Evolutionary conservation across 306 rosid species (phyloP).

Genomic region (Coriaria nepalensis): DNA sequence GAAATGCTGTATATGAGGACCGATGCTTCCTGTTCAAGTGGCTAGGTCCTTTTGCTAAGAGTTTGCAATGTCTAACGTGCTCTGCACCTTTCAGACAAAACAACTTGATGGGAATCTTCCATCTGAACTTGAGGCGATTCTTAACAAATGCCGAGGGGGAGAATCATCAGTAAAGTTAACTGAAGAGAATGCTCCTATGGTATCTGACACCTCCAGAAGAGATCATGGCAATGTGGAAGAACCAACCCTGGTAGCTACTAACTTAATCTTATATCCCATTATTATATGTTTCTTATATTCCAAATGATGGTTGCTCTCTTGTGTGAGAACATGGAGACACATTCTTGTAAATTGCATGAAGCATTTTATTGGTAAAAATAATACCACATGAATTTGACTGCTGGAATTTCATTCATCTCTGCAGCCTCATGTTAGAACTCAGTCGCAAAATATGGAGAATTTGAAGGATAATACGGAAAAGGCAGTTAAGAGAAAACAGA

Average conservation of each 20-base stretch:
- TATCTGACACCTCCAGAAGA: constrained; percentile 4
- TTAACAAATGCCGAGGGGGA: constrained; percentile 22
- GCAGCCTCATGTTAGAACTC: constrained; percentile 19
- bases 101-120: constrained; percentile 52
- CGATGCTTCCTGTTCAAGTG: background rate
- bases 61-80: constrained; percentile 22
- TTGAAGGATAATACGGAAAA: constrained; percentile 32
- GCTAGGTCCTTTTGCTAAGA: background rate
- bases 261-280: background rate
- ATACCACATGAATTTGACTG: background rate
- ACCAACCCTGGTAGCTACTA: constrained; percentile 17
- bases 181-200: constrained; percentile 10
- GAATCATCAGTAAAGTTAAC: constrained; percentile 17
- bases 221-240: constrained; percentile 13
- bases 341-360: no score
- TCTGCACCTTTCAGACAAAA: constrained; percentile 38
- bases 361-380: no score
- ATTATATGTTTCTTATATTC: no score
- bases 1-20: background rate
- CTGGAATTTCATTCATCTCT: background rate
- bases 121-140: constrained; percentile 35
- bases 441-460: constrained; percentile 24
- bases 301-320: no score
- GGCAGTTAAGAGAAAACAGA: constrained; percentile 27
- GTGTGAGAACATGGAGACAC: no score